A percentile compares a stretch with the other conserved stretches of the same genome.
Conservation (phyloP, 2,329 filamentous ascomycete genomes). For the Thielaviopsis ethacetica region DNA sequence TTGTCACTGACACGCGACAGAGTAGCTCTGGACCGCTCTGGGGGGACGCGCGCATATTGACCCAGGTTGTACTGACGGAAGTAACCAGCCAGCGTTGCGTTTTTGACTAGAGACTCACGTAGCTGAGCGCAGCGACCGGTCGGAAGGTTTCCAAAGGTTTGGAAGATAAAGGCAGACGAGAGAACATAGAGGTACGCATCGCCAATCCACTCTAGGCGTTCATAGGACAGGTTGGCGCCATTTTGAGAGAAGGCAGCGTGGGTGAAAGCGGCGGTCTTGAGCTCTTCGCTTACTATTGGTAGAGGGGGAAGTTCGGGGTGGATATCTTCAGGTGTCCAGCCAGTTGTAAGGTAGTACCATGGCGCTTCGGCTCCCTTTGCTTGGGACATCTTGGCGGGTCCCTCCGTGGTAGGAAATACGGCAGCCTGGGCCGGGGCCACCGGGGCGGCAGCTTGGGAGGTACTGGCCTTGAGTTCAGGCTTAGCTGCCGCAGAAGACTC, state of each 20-base stretch:
- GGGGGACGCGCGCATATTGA: constrained; percentile 41
- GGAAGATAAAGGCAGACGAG: constrained; percentile 57
- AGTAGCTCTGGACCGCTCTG: constrained; percentile 12
- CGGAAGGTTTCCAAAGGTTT: constrained; percentile 47
- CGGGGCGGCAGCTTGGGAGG: background rate
- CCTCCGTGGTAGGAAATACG: background rate
- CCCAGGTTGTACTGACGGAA: constrained; percentile 56
- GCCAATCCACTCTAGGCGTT: constrained; percentile 75
- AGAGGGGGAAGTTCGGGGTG: constrained; percentile 35
- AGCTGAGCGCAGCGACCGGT: constrained; percentile 59
- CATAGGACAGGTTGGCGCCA: constrained; percentile 41
- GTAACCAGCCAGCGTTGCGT: constrained; percentile 57
- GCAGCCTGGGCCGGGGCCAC: background rate
- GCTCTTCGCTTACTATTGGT: constrained; percentile 42
- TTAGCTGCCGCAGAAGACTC: background rate
- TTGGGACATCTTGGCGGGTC: background rate
- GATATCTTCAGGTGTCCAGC: constrained; percentile 36
- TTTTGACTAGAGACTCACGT: constrained; percentile 66
- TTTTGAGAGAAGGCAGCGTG: constrained; percentile 34
- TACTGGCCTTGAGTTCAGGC: background rate
- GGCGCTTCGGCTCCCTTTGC: constrained; percentile 12
- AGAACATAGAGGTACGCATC: constrained; percentile 74
- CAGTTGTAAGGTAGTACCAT: constrained; percentile 20
- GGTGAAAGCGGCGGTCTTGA: constrained; percentile 50
- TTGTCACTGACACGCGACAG: constrained; percentile 23